These are phyloP conservation scores for Schizosaccharomyces octosporus DNA, from an alignment of 805 yeast species.

Conservation along the genomic window DNA sequence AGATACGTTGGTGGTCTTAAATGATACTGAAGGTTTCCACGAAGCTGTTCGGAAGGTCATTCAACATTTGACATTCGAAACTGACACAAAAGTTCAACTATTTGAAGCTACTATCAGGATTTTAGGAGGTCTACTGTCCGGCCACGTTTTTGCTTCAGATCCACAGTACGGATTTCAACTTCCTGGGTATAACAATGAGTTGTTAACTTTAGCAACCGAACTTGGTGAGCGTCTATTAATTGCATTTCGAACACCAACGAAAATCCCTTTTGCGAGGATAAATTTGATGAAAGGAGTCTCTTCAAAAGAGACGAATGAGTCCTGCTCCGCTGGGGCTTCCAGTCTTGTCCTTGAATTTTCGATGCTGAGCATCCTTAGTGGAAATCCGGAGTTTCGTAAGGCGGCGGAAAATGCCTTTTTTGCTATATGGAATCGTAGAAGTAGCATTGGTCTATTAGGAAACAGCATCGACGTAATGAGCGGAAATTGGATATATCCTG, in stretches of 20 bases:
- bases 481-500: constrained; percentile 29
- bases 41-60: constrained; percentile 20
- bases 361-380: constrained; percentile 46
- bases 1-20: constrained; percentile 54
- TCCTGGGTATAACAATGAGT: constrained; percentile 38
- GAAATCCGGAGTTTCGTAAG: constrained; percentile 43
- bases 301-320: constrained; percentile 21
- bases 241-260: constrained; percentile 36
- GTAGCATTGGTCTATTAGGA: constrained; percentile 28
- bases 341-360: constrained; percentile 64
- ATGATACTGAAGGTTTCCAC: constrained; percentile 32
- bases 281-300: constrained; percentile 33
- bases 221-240: constrained; percentile 46
- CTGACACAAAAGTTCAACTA: constrained; percentile 57
- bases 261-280: constrained; percentile 59
- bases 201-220: constrained; percentile 48
- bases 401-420: constrained; percentile 38
- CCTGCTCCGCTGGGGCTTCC: constrained; percentile 73
- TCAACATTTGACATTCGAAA: constrained; percentile 24
- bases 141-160: constrained; percentile 46
- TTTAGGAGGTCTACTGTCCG: constrained; percentile 56
- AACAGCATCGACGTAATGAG: constrained; percentile 44
- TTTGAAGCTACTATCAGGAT: constrained; percentile 68
- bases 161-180: constrained; percentile 20
- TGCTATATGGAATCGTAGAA: constrained; percentile 44